Conservation (phyloP, 106 monocot species). For the Triglochin maritima region DNA sequence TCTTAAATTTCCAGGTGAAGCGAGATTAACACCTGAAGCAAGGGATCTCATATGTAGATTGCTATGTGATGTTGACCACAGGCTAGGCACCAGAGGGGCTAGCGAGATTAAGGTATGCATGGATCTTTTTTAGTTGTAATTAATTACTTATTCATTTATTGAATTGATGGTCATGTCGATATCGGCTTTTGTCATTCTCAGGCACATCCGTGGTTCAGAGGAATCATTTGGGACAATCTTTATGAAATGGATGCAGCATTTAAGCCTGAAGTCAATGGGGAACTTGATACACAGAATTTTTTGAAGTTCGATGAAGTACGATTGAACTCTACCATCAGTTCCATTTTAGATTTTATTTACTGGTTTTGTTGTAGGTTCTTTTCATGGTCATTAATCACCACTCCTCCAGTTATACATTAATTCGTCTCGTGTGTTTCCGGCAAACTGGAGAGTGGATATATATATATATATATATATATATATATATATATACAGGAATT, state of each 20-base stretch:
- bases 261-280: conserved; percentile 86
- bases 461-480: no score
- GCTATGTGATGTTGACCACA: conserved; percentile 91
- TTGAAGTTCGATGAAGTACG: conserved; percentile 93
- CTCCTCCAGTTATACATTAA: no score
- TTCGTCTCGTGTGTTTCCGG: no score
- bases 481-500: no score
- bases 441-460: no score
- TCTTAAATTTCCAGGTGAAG: conserved; percentile 79
- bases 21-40: conserved; percentile 57
- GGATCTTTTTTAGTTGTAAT: neutral
- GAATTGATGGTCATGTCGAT: no score
- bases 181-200: conserved; percentile 22
- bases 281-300: conserved; percentile 93
- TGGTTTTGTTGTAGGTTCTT: neutral
- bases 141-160: neutral
- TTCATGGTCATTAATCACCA: neutral
- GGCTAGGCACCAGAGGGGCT: conserved; percentile 70
- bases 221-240: conserved; percentile 78
- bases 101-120: conserved; percentile 74
- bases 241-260: conserved; percentile 96
- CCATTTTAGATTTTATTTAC: neutral
- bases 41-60: conserved; percentile 90
- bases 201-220: conserved; percentile 98
- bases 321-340: neutral